phyloP scores from a whole-genome alignment of 2,329 filamentous ascomycete genomes.

The Penicillium sp. region DNA sequence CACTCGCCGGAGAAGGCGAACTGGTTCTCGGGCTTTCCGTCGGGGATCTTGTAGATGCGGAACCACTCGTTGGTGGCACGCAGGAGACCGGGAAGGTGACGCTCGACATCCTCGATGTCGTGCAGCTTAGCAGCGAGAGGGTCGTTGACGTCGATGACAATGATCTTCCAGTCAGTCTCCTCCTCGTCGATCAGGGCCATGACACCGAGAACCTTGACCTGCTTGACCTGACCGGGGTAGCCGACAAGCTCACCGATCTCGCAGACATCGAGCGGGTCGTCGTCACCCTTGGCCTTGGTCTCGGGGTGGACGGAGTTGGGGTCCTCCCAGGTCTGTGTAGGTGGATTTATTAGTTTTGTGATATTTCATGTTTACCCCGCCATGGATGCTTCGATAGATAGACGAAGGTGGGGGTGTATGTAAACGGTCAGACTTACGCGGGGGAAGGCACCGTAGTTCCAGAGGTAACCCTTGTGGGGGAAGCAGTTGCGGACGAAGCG shows the following conservation, averaged over 20 bases:
- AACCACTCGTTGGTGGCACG: constrained; percentile 99
- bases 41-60: constrained; percentile 99
- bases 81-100: constrained; percentile 93
- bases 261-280: constrained; percentile 98
- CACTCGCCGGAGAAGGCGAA: constrained; percentile 99
- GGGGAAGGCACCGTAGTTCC: constrained; percentile 99
- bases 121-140: constrained; percentile 94
- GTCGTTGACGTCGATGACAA: constrained; percentile 98
- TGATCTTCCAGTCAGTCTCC: constrained; percentile 99
- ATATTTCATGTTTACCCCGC: constrained; percentile 5
- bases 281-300: constrained; percentile 99
- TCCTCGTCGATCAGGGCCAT: constrained; percentile 99
- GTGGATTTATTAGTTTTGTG: neutral
- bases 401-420: neutral
- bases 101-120: constrained; percentile 98
- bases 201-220: constrained; percentile 99
- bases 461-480: constrained; percentile 99
- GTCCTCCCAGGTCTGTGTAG: constrained; percentile 90
- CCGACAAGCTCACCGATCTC: constrained; percentile 98
- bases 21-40: constrained; percentile 99
- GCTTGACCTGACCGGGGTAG: constrained; percentile 95
- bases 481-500: constrained; percentile 99
- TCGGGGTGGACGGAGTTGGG: constrained; percentile 94
- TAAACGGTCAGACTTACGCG: constrained; percentile 63
- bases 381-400: neutral